Evolutionary conservation across 2,329 filamentous ascomycete species (phyloP), one percentile per base, ranked within the genome.

Genomic region (Diplodia corticola): DNA sequence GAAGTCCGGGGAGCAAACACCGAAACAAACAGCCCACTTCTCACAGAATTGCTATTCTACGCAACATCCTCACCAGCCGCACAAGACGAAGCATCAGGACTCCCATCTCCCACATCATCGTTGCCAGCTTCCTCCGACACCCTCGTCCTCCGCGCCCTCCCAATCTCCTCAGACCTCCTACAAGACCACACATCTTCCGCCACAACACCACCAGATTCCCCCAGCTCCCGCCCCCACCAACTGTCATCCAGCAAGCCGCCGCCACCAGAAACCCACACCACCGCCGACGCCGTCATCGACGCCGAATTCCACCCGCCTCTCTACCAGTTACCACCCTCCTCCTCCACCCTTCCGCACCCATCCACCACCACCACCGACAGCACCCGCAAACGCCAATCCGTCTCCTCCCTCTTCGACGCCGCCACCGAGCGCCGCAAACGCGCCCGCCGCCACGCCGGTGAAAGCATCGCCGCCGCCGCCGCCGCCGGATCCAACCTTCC

Each of bases 31-130:
- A 67, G 67, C 6, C 71, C 74, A 0, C 69, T 69, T 20, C 68
- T 78, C 2, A 82, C 81, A 0, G 81, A 84, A 57, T 69, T 84
- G 0, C 72, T 84, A 4, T 79, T 84, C 68, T 83, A 81, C 65
- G 80, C 78, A 6, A 76, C 76, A 3, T 71, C 76, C 54, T 13
- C 55, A 22, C 69, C 40, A 10, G 15, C 20, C 9, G 10, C 17
- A 40, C n/a, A 22, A 59, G 22, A 22, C 37, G 37, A 40, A 40
- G 37, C 37, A 2, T 15, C 17, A 15, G 37, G 37, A 15, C 37
- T 15, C 1, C 37, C 37, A 15, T 40, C 37, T 4, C 22, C 40
- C 15, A 30, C 33, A 13, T 26, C 44, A 3, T 35, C 57, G 15
- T 28, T 44, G 4, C 2, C 30, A 2, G 2, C 30, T 0, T 33